Base-by-base conservation (phyloP, 1,284 basidiomycete species). In the Ustilago lituana region DNA sequence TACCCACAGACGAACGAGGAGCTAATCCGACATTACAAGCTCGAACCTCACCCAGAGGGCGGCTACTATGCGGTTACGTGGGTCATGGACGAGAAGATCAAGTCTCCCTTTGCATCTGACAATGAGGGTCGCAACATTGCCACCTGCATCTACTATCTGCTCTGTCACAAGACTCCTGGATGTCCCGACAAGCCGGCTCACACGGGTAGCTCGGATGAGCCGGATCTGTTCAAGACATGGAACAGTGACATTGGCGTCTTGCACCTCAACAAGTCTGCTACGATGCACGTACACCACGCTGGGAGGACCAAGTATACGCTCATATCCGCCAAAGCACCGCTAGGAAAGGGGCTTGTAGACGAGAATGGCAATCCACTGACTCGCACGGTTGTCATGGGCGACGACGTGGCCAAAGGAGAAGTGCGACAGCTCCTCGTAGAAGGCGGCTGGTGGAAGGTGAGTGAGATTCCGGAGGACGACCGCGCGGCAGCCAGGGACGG, bases 361-460 rank as follows among this genome's bases (percentile, higher is more conserved):
- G 41, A 52, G 22, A 47, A 53, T 6, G 66, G 66, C 3, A 49
- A 60, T 24, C 68, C 64, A 11, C 47, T 62, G 14, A 68, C 56
- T 26, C 61, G 56, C 48, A 55, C 50, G 5, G 58, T 73, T 5
- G 50, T 68, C 15, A 69, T 75, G 65, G 73, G 73, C 8, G 62
- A 69, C 32, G 53, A 73, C 38, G 20, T 72, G 4, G 37, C 48
- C 1, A 52, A 52, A 2, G 69, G 73, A 14, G 73, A 73, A 39
- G 62, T 69, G n/a, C 64, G 73, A 3, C 73, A 75, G 33, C 48
- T 75, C 1, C 19, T 73, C 7, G 73, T 75, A 0, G 69, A 72
- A 26, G 65, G 65, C 12, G 62, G 66, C 10, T 72, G 69, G 69
- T 75, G 73, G 73, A 75, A 75, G 55, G 58, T 60, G 17, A 72